Evolutionary conservation across 352 stramenopile genomes (phyloP), one percentile per base, ranked within the genome.

Genomic region (Globisporangium splendens): DNA sequence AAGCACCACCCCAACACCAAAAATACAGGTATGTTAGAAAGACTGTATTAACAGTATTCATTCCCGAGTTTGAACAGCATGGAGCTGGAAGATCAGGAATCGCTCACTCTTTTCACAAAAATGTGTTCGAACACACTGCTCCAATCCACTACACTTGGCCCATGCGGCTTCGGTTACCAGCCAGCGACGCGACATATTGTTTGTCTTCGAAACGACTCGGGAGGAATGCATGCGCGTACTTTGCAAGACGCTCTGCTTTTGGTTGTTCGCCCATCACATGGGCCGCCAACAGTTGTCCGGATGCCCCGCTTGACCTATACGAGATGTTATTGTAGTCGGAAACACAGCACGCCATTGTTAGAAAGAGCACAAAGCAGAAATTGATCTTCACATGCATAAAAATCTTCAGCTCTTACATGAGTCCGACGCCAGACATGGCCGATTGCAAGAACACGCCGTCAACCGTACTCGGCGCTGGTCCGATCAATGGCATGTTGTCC

Each of bases 91-190:
- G n/a, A n/a, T n/a, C n/a, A n/a, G n/a, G n/a, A n/a, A 35, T 35
- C 2, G 28, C 10, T 35, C 28, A 35, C 28, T 44, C 39, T 12
- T 44, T 44, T n/a, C 39, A 18, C 39, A 44, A 44, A 44, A 44
- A 18, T n/a, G 39, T 44, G 39, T 12, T 44, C 39, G 17, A 4
- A 1, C 39, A n/a, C 39, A 44, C 12, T 3, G 8, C 24, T 70
- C n/a, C n/a, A n/a, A n/a, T n/a, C n/a, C n/a, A n/a, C n/a, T 65
- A 91, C 22, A 91, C 77, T 63, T 91, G 82, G 1, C 82, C 82
- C 57, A 73, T 72, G 2, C 66, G 72, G 43, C 65, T 70, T 20
- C 71, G 65, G 6, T 68, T 79, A 18, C 73, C 63, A 3, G 72
- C 75, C 7, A 92, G 73, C 13, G 76, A 88, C 46, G 75, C 61